Conservation (phyloP, 345 rosid genomes). For the Erysimum cheiranthoides region DNA sequence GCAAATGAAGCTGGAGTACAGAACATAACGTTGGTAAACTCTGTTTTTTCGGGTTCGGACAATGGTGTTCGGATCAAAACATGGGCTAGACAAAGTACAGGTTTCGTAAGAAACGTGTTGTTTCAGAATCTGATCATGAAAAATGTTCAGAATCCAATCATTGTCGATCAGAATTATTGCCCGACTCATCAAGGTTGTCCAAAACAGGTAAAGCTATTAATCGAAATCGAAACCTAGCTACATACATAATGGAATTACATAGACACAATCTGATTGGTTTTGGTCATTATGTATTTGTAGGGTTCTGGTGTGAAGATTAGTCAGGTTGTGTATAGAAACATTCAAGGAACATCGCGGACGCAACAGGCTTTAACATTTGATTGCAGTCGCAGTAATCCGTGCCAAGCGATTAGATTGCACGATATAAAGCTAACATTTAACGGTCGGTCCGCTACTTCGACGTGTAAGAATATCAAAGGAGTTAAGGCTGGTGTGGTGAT, state of each 20-base stretch:
- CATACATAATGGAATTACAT: background rate
- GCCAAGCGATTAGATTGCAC: constrained; percentile 58
- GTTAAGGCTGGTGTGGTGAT: constrained; percentile 51
- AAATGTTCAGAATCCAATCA: constrained; percentile 55
- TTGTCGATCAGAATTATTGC: constrained; percentile 66
- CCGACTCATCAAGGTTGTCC: constrained; percentile 53
- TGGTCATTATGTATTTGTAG: constrained; percentile 36
- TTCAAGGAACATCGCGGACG: constrained; percentile 69
- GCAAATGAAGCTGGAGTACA: constrained; percentile 46
- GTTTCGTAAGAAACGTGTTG: constrained; percentile 51
- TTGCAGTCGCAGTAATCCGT: constrained; percentile 64
- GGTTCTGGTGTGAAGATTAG: constrained; percentile 70
- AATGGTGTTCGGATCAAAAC: constrained; percentile 51
- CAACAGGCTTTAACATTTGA: constrained; percentile 61
- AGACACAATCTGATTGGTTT: background rate
- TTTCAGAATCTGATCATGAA: constrained; percentile 50
- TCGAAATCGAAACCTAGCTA: background rate
- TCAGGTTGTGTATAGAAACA: constrained; percentile 63
- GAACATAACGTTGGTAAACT: constrained; percentile 43
- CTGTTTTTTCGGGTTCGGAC: constrained; percentile 47
- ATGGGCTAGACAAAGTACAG: constrained; percentile 63
- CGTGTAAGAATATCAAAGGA: constrained; percentile 62
- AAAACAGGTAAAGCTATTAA: constrained; percentile 49
- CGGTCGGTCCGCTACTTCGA: constrained; percentile 51
- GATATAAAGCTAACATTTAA: constrained; percentile 57